Base-by-base conservation (phyloP, 2,329 filamentous ascomycete species). In the Sclerotinia borealis region DNA sequence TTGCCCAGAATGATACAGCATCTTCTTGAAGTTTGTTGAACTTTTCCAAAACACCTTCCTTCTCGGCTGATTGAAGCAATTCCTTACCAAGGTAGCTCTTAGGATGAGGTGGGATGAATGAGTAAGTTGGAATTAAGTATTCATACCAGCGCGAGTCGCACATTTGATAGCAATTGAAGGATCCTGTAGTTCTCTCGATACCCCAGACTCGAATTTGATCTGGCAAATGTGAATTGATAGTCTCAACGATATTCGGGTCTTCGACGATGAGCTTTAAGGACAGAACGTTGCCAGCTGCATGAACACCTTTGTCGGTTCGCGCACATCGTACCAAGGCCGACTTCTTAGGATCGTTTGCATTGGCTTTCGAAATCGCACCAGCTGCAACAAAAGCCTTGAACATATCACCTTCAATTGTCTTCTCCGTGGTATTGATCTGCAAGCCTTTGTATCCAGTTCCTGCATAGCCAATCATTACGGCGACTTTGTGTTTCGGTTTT, bases 81-180 rank as follows among this genome's bases (percentile, higher is more conserved):
- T 92, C 91, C 77, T 88, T 90, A 10, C 91, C 93, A 41, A 99
- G 77, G 74, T 85, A 96, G 66, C 91, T 96, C 67, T 89, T 88
- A 0, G 93, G 93, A 74, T 98, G 93, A 0, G 95, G 95, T 25
- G 95, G 95, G 37, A 99, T 79, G 70, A 99, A 90, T 63, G 90
- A 92, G 77, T 98, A 92, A 48, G 90, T 95, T 2, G 95, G 95
- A 76, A 99, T 91, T 59, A 99, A 81, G 74, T 99, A 99, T 78
- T 99, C 95, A 77, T 99, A 99, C 82, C 93, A 96, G 69, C 95
- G 84, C 31, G 92, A 96, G 77, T 99, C 95, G 77, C 93, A 97
- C 63, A 91, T 85, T 74, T 96, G 90, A 77, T 99, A 99, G 77
- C 91, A 93, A 76, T 91, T 97, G 80, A 98, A 99, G 69, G 87